Conservation (phyloP, 225 moss, liverwort and hornwort genomes). For the Physcomitrellopsis africana region DNA sequence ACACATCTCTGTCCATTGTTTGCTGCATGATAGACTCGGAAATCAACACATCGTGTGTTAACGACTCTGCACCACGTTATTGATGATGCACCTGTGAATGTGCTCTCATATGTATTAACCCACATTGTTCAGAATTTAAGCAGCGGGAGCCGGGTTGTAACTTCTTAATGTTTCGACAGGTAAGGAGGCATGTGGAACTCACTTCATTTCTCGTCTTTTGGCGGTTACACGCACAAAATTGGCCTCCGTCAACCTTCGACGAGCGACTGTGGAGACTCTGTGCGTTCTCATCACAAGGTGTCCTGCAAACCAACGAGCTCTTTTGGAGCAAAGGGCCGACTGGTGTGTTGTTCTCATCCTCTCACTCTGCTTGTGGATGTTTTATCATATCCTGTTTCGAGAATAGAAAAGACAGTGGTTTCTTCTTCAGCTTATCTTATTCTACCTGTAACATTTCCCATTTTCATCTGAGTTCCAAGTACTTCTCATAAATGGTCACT, state of each 20-base stretch:
- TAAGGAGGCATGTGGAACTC: conserved; percentile 50
- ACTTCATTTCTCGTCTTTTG: conserved; percentile 52
- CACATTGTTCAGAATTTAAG: too few species aligned
- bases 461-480: neutral
- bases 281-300: conserved; percentile 61
- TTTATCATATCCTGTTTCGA: neutral
- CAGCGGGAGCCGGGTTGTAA: neutral
- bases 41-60: too few species aligned
- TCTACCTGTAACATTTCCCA: neutral
- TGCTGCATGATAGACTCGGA: too few species aligned
- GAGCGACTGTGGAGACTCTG: conserved; percentile 62
- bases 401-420: neutral
- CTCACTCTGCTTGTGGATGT: neutral
- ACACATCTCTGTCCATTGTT: too few species aligned
- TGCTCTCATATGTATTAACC: too few species aligned
- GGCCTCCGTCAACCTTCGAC: conserved; percentile 50
- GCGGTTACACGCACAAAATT: conserved; percentile 44
- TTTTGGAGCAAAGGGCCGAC: conserved; percentile 40
- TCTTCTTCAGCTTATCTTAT: neutral
- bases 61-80: too few species aligned
- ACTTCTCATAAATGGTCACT: neutral
- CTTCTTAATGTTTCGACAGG: conserved; percentile 33
- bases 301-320: conserved; percentile 53
- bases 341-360: conserved; percentile 37
- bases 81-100: too few species aligned